Base-by-base conservation (phyloP, 306 rosid species). In the Dalbergia cultrata region DNA sequence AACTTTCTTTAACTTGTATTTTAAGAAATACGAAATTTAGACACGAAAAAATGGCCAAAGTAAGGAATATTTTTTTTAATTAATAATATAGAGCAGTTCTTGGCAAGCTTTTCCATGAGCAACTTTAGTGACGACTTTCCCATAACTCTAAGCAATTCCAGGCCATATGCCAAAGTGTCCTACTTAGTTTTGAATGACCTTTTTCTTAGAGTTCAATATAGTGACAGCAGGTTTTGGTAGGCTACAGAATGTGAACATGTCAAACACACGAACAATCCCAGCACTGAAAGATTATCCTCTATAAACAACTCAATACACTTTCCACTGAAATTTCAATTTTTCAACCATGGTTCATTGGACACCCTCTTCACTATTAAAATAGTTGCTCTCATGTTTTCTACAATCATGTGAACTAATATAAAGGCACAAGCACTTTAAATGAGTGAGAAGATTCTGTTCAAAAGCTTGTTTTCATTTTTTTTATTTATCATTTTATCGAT, bases 61-160 rank as follows among this genome's bases (percentile, higher is more conserved):
- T 5, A 37, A 37, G 7, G 8, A 37, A 5, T 37, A 1, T 13
- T 9, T 2, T 10, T 17, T 9, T 2, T 9, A 8, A 7, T 53
- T 52, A 17, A 33, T 56, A 14, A 54, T 18, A 58, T 6, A 37
- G 14, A 43, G 41, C 41, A 68, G 63, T 31, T 74, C 64, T 67
- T n/a, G 54, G 54, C 18, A 67, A 67, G 71, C 53, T 67, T 18
- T 81, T 67, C 9, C 22, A 34, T n/a, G 52, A 49, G 3, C 17
- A 26, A 65, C 70, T 74, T 74, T 45, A 57, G 58, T 34, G 57
- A 68, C 68, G 77, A 77, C 66, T 75, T 82, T 69, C 60, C 72
- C 49, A 60, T 49, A 19, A 67, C 69, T 66, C 34, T 43, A 74
- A 81, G 76, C 84, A 74, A 80, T 39, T 80, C 9, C 16, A 67